Evolutionary conservation across 495 filamentous ascomycete species (phyloP), one percentile per base, ranked within the genome.

Genomic region (Talaromyces stipitatus): DNA sequence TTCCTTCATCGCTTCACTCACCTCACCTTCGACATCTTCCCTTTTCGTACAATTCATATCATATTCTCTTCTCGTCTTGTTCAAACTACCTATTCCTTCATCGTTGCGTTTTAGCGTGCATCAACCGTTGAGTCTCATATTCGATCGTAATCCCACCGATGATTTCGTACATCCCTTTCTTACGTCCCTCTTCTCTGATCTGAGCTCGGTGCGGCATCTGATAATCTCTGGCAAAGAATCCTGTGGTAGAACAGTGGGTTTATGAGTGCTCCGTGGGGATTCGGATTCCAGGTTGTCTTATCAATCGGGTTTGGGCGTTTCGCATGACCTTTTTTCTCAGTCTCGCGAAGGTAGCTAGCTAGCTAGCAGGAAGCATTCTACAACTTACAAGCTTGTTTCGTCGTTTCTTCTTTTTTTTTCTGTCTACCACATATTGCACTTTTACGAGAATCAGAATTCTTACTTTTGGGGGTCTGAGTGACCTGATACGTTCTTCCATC

Each of bases 321-420:
- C 64, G 61, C 60, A 64, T 51, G 48, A 30, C 48, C 55, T 64
- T 47, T 62, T 47, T 64, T 60, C 70, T 71, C 66, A 61, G 64
- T 75, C 67, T 71, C 66, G 69, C 66, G 57, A 71, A 72, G 62
- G 72, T 78, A 78, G 74, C 72, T 77, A 77, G 73, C 73, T 76
- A 78, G 66, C 75, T 76, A 78, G 75, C 72, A 76, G 73, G 72
- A 78, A 78, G 66, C 75, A 78, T 78, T 71, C 67, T 71, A 76
- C 72, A 78, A 75, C n/a, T n/a, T n/a, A n/a, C n/a, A 64, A 69
- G 71, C 68, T 68, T 67, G 65, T 70, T 68, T 60, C 66, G 63
- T 73, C 67, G 24, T 28, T 11, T 45, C 5, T 45, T 45, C n/a
- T 45, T 3, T 50, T 26, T 51, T 30, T 29, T 51, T 51, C 27